Evolutionary conservation across 371 early-diverging fungal genomes (phyloP).

Genomic region (Furculomyces boomerangus): DNA sequence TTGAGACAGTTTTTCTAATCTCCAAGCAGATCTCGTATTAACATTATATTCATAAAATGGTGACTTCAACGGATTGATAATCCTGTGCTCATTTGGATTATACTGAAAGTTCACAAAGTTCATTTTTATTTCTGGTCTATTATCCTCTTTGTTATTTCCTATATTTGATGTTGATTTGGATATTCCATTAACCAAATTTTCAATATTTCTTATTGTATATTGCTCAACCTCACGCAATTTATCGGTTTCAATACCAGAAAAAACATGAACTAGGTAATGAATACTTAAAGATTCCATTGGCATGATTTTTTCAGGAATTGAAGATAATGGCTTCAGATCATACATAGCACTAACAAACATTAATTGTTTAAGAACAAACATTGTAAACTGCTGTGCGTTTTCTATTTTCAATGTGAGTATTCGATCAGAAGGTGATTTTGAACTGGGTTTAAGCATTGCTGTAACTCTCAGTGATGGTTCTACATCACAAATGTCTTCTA

Average conservation of each 20-base stretch:
- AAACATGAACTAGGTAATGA: conserved; percentile 8
- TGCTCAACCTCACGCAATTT: conserved; percentile 4
- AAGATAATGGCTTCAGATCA: conserved; percentile 29
- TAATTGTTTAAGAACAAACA: background rate
- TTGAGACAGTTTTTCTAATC: conserved; percentile 31
- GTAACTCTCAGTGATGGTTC: conserved; percentile 76
- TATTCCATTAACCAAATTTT: conserved; percentile 14
- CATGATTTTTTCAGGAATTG: conserved; percentile 34
- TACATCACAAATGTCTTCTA: conserved; percentile 28
- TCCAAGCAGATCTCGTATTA: conserved; percentile 55
- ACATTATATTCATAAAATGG: conserved; percentile 39
- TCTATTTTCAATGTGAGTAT: conserved; percentile 29
- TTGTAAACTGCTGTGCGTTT: background rate
- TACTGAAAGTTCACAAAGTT: conserved; percentile 11
- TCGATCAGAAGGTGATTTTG: conserved; percentile 48
- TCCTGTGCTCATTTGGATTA: conserved; percentile 1
- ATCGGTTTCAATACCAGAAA: conserved; percentile 5
- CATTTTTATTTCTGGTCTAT: conserved; percentile 6
- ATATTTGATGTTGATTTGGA: too few relatives aligned
- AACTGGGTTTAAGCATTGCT: conserved; percentile 78
- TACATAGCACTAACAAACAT: background rate
- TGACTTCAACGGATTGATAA: conserved; percentile 19
- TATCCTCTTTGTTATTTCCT: conserved; percentile 4
- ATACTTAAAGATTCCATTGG: conserved; percentile 1
- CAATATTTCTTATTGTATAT: conserved; percentile 12